Percentiles rank a stretch among this genome's conserved stretches.
These are phyloP conservation scores for Paramecium tetraurelia DNA, from an alignment of 73 alveolate species.

Conservation along the genomic window DNA sequence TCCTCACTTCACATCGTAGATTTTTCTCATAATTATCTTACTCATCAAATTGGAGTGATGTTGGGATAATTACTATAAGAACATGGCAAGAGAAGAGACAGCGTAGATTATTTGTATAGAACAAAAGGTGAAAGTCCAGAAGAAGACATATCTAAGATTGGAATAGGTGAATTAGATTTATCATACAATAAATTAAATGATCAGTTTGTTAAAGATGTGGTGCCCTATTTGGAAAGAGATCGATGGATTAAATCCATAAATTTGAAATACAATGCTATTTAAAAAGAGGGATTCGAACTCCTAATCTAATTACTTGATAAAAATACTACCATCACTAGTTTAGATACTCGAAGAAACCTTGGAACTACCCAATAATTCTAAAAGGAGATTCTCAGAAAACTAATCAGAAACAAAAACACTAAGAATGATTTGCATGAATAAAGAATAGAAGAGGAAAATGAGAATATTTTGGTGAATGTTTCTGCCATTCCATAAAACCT, in stretches of 20 bases:
- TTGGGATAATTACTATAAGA: not conserved
- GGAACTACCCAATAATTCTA: not conserved
- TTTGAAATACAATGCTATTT: not conserved
- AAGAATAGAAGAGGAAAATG: conserved; percentile 5
- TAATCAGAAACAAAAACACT: not conserved
- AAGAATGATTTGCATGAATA: not conserved
- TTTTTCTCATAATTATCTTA: not conserved
- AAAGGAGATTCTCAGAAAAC: not conserved
- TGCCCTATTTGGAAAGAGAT: not conserved
- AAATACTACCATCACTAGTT: not conserved
- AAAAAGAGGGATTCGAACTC: conserved; percentile 29
- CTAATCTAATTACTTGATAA: not conserved
- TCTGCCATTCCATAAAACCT: conserved; percentile 17
- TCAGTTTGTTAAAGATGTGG: not conserved
- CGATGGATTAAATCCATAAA: conserved; percentile 33
- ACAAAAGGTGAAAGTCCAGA: conserved; percentile 34
- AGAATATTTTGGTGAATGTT: conserved; percentile 22
- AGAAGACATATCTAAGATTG: conserved; percentile 23
- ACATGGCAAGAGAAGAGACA: conserved; percentile 23
- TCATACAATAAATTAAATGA: conserved; percentile 26
- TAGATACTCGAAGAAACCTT: not conserved
- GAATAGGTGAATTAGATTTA: conserved; percentile 6
- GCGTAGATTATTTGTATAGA: not conserved
- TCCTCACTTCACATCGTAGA: not conserved
- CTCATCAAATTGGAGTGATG: not conserved